Base-by-base conservation (phyloP, 164 flowering plant genomes). In the Berberis thunbergii region DNA sequence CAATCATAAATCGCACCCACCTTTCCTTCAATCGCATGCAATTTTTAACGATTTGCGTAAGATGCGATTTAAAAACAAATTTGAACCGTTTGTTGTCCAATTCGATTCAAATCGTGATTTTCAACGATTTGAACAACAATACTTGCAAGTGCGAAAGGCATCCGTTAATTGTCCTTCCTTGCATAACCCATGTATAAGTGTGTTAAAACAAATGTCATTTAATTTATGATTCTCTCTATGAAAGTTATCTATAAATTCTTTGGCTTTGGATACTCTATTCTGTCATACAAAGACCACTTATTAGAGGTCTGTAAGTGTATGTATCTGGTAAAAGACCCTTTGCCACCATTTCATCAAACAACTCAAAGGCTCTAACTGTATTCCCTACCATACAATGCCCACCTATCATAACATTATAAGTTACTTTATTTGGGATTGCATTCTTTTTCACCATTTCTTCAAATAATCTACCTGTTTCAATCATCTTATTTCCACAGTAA, bases 331-430 rank as follows among this genome's bases (percentile, higher is more conserved):
- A 60, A 56, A 85, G 81, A 55, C 87, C 92, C 74, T 80, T 88
- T 58, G 71, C 65, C 42, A 76, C 64, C 98, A 94, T 94, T 73
- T 90, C 93, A 48, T 83, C 76, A 56, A 80, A 75, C 70, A 94
- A 74, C 59, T 82, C 79, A 71, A 94, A 90, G 12, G 89, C 98
- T 68, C 70, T 86, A n/a, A 54, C 73, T 1, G 72, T 78, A 76
- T 84, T 76, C 11, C 95, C 96, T 56, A 67, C 77, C 77, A 65
- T 76, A 58, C 92, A 90, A 65, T 79, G 55, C n/a, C 97, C 98
- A 64, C 90, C 91, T 61, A 94, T 88, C 76, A 94, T 57, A 10
- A 90, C 86, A 80, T 94, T 94, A 59, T 90, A 94, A 4, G 97
- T 88, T 26, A 88, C 85, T 75, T 83, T 91, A 74, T 80, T 90